Conservation (phyloP, 768 basidiomycete genomes). For the Hericium erinaceus region DNA sequence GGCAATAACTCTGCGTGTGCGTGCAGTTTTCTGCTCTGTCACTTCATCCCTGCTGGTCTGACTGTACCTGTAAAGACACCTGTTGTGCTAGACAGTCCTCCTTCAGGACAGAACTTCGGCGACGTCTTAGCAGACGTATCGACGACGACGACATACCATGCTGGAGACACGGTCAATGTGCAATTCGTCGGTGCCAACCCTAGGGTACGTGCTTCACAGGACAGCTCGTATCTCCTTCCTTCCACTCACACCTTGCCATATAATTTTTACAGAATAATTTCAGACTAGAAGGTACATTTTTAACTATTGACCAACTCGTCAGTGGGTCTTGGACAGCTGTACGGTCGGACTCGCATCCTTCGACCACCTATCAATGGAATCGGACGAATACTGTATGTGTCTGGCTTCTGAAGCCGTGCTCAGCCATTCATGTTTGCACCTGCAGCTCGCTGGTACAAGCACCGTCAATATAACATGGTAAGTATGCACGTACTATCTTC, state of each 20-base stretch:
- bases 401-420: not conserved
- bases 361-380: constrained; percentile 58
- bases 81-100: constrained; percentile 53
- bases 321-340: constrained; percentile 44
- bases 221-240: not conserved
- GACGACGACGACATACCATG: constrained; percentile 35
- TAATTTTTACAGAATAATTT: constrained; percentile 53
- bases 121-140: constrained; percentile 48
- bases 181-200: constrained; percentile 74
- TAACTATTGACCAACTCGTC: constrained; percentile 50
- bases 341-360: constrained; percentile 72
- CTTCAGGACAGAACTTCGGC: constrained; percentile 52
- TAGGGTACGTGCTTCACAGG: constrained; percentile 35
- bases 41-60: not conserved
- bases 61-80: constrained; percentile 30
- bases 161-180: constrained; percentile 49
- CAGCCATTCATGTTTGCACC: not conserved
- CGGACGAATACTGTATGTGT: constrained; percentile 43
- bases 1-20: constrained; percentile 61
- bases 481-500: constrained; percentile 13
- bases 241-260: not conserved
- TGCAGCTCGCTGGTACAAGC: constrained; percentile 48
- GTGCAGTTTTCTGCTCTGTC: not conserved
- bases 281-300: constrained; percentile 62
- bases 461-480: constrained; percentile 62